Base-by-base conservation (phyloP, 169 alveolate species). In the Cryptosporidium tyzzeri region DNA sequence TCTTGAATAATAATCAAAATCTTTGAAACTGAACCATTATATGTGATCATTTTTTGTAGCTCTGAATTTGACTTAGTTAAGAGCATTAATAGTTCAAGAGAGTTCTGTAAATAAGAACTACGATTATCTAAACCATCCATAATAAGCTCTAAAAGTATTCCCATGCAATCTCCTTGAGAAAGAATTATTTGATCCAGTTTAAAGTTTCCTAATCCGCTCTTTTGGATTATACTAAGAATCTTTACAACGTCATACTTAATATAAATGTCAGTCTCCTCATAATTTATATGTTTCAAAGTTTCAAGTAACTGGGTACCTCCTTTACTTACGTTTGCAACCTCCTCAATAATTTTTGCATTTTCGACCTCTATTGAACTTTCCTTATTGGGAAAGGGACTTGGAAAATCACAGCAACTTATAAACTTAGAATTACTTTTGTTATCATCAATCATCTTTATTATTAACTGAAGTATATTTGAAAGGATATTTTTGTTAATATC, bases 1-100 rank as follows among this genome's bases (percentile, higher is more conserved):
- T 80, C 89, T 26, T 33, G 33, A 29, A 80, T 14, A 5, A 80
- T 80, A 62, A 62, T 61, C 10, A 62, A 29, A 21, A 80, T 80
- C 45, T 37, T 23, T 44, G 69, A 37, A 41, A 59, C 31, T 16
- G 75, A 80, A 26, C 75, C 89, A 44, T 80, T 59, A 29, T 62
- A 80, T 3, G 89, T 80, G 18, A 80, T 65, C 23, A 80, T 80
- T 26, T 80, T 80, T 33, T 80, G 89, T 3, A 80, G 23, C n/a
- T 80, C 89, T 0, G 84, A 70, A 59, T 44, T 37, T 3, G 69
- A 37, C 33, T 45, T 62, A 12, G 89, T 80, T 16, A 80, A 33
- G 29, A 65, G 37, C 75, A 80, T 65, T 21, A 65, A 26, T 59
- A 80, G 21, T 14, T 80, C 89, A 59, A 80, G 51, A 10, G 89